phyloP scores from a whole-genome alignment of 176 grass and related monocot genomes.

The Stipa capillata region DNA sequence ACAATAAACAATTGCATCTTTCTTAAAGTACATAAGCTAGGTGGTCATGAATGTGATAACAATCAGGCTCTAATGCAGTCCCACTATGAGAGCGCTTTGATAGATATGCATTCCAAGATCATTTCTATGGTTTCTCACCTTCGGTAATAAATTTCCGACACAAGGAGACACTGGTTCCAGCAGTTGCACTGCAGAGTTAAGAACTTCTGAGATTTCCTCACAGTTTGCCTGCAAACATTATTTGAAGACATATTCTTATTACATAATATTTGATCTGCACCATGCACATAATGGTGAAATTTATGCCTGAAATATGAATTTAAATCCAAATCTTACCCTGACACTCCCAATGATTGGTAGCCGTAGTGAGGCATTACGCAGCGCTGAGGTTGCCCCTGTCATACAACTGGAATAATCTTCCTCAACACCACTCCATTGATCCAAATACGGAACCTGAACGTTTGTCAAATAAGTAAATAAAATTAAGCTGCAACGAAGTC shows the following conservation, averaged over 20 bases:
- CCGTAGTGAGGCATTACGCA: constrained; percentile 56
- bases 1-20: not conserved
- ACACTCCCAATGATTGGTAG: constrained; percentile 53
- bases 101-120: not conserved
- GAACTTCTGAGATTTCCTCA: constrained; percentile 51
- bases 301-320: not conserved
- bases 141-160: constrained; percentile 44
- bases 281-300: not conserved
- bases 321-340: constrained; percentile 32
- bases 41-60: too few relatives aligned
- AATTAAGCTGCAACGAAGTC: not conserved
- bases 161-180: constrained; percentile 40
- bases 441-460: constrained; percentile 48
- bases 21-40: not conserved
- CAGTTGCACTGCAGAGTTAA: constrained; percentile 38
- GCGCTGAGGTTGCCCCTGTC: constrained; percentile 40
- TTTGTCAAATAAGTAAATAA: not conserved
- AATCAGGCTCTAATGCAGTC: too few relatives aligned
- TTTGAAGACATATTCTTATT: not conserved
- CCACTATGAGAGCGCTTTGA: not conserved
- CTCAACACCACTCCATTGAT: constrained; percentile 45
- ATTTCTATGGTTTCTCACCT: constrained; percentile 40
- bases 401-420: constrained; percentile 56
- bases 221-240: constrained; percentile 44
- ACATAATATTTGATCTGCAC: not conserved